A percentile compares a stretch with the other conserved stretches of the same genome.
Conservation (phyloP, 2,329 filamentous ascomycete species). For the Fusarium sp. region DNA sequence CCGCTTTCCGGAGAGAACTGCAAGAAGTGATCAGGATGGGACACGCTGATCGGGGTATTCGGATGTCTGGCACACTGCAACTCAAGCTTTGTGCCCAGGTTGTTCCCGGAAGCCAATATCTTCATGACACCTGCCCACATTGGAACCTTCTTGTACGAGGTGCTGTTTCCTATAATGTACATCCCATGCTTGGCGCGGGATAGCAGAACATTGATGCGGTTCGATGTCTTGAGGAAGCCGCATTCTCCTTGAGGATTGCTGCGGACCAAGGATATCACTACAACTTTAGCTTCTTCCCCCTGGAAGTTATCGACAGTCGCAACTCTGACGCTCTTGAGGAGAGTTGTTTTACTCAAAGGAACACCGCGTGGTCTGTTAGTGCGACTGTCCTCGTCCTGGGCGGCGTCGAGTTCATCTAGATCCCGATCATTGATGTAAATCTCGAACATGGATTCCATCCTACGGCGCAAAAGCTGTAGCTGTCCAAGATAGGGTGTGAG, state of each 20-base stretch:
- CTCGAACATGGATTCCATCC: constrained; percentile 9
- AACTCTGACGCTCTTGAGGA: constrained; percentile 1
- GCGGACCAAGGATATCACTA: neutral
- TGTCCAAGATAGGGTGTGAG: constrained; percentile 5
- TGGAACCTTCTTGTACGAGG: neutral
- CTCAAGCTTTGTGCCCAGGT: neutral
- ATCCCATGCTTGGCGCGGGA: neutral
- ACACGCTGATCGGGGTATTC: neutral
- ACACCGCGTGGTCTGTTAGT: rapidly evolving
- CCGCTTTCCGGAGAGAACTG: neutral
- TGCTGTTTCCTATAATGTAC: constrained; percentile 2
- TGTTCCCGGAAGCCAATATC: neutral
- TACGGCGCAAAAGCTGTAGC: neutral
- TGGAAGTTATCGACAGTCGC: constrained; percentile 9
- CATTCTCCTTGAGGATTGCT: neutral
- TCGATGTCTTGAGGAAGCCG: constrained; percentile 2
- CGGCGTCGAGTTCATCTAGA: neutral
- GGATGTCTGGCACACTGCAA: constrained; percentile 1
- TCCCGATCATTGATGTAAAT: constrained; percentile 3
- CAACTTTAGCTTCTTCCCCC: constrained; percentile 1
- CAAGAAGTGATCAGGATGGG: neutral
- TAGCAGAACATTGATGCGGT: neutral
- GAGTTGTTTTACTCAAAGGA: neutral
- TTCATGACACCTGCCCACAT: neutral
- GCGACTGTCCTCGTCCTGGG: neutral